A percentile compares a stretch with the other conserved stretches of the same genome.
Conservation (phyloP, 495 filamentous ascomycete genomes). For the Neurospora sp. region DNA sequence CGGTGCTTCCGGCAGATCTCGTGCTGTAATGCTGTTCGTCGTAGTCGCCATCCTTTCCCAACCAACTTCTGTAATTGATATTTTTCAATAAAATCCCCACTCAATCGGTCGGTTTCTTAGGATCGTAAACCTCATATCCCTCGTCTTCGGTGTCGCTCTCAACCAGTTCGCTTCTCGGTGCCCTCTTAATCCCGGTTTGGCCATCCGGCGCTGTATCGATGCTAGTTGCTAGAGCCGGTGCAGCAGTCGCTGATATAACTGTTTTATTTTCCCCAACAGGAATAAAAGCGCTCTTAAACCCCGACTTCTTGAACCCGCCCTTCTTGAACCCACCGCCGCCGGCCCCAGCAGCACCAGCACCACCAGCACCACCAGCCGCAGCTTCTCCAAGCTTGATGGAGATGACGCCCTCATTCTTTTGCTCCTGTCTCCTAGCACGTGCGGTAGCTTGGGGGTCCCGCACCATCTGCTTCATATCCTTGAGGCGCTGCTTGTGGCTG, state of each 20-base stretch:
- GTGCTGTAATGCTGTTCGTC: background rate
- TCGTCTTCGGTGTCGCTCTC: constrained; percentile 52
- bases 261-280: constrained; percentile 18
- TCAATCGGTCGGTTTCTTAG: constrained; percentile 44
- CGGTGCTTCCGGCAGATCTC: background rate
- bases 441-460: constrained; percentile 45
- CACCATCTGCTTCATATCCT: constrained; percentile 58
- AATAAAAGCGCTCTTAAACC: constrained; percentile 45
- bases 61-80: background rate
- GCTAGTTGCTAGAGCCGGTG: background rate
- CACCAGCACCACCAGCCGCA: constrained; percentile 5
- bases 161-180: constrained; percentile 18
- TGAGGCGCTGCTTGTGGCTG: constrained; percentile 54
- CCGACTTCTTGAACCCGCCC: constrained; percentile 41
- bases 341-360: constrained; percentile 6
- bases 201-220: constrained; percentile 10
- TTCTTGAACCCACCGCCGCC: constrained; percentile 41
- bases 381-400: constrained; percentile 45
- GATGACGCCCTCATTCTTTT: constrained; percentile 55
- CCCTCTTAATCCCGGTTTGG: constrained; percentile 9
- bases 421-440: constrained; percentile 61
- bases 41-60: background rate
- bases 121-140: constrained; percentile 47
- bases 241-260: constrained; percentile 3
- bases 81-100: background rate